Evolutionary conservation across 768 basidiomycete species (phyloP).

Genomic region (Trichaptum fuscoviolaceum): DNA sequence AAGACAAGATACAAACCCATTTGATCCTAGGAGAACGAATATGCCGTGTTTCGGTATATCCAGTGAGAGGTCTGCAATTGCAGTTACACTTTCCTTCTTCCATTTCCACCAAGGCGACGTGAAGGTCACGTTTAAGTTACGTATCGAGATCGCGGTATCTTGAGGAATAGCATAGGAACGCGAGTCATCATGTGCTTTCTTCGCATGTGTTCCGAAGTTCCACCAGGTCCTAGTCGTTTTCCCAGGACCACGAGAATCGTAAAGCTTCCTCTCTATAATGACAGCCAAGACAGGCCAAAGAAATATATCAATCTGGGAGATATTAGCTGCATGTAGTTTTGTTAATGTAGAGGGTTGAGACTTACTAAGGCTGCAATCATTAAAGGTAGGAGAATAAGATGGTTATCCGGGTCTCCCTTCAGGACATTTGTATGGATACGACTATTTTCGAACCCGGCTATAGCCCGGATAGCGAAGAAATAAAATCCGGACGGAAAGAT

Average conservation of each 20-base stretch:
- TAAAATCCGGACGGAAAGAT: conserved; percentile 76
- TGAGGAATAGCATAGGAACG: conserved; percentile 23
- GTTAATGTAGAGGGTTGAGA: conserved; percentile 3
- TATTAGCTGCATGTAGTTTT: background rate
- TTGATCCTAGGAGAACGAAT: conserved; percentile 72
- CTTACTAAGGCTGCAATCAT: conserved; percentile 62
- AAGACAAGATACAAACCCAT: conserved; percentile 40
- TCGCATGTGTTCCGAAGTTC: conserved; percentile 25
- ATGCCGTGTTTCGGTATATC: conserved; percentile 69
- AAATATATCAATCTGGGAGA: conserved; percentile 57
- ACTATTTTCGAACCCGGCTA: conserved; percentile 64
- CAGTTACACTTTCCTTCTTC: conserved; percentile 46
- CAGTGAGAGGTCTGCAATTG: conserved; percentile 60
- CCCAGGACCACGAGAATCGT: conserved; percentile 47
- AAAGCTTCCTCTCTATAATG: conserved; percentile 53
- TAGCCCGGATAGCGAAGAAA: conserved; percentile 61
- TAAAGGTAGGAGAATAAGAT: conserved; percentile 49
- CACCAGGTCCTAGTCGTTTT: conserved; percentile 16
- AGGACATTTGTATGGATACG: conserved; percentile 48
- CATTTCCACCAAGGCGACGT: conserved; percentile 41
- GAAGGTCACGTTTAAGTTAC: conserved; percentile 56
- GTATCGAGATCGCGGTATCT: conserved; percentile 55
- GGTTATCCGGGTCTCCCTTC: conserved; percentile 54
- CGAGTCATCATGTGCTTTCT: conserved; percentile 6
- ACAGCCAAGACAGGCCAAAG: conserved; percentile 67